A percentile compares a stretch with the other conserved stretches of the same genome.
These are phyloP conservation scores for Kuraishia floccosa DNA, from an alignment of 805 yeast genomes.

Conservation along the genomic window DNA sequence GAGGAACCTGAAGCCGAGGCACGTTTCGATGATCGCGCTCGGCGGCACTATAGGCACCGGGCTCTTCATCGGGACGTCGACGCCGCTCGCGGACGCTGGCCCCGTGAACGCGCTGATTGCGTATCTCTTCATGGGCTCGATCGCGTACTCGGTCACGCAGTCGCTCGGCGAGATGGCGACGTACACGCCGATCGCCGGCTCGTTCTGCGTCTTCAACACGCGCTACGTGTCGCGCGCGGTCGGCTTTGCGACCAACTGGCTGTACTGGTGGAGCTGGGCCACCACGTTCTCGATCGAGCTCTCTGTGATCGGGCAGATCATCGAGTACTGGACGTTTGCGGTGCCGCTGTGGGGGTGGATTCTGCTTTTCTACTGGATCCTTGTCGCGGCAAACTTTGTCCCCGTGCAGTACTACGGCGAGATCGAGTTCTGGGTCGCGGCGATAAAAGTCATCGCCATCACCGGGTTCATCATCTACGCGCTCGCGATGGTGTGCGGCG, in stretches of 20 bases:
- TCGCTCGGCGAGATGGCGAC: conserved; percentile 78
- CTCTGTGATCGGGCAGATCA: conserved; percentile 57
- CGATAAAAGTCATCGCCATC: conserved; percentile 55
- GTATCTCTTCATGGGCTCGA: conserved; percentile 52
- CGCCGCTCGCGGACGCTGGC: conserved; percentile 47
- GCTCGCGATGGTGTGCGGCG: conserved; percentile 67
- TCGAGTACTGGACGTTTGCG: conserved; percentile 54
- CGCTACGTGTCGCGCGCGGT: conserved; percentile 60
- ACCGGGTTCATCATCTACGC: conserved; percentile 62
- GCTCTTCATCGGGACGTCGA: conserved; percentile 53
- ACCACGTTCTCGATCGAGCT: conserved; percentile 67
- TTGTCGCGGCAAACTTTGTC: conserved; percentile 43
- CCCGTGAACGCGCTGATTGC: conserved; percentile 61
- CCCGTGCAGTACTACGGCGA: conserved; percentile 70
- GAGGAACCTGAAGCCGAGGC: conserved; percentile 54
- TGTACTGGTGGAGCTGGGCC: conserved; percentile 74
- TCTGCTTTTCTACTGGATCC: conserved; percentile 46
- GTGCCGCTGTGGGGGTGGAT: conserved; percentile 73
- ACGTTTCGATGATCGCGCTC: conserved; percentile 63
- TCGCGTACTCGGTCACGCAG: conserved; percentile 59
- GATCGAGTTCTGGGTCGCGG: conserved; percentile 65
- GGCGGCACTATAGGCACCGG: conserved; percentile 82
- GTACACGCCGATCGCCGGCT: conserved; percentile 55
- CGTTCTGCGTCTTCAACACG: conserved; percentile 60
- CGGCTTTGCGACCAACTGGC: conserved; percentile 64